Evolutionary conservation across 164 flowering plant genomes (phyloP).

Genomic region (Protea cynaroides): DNA sequence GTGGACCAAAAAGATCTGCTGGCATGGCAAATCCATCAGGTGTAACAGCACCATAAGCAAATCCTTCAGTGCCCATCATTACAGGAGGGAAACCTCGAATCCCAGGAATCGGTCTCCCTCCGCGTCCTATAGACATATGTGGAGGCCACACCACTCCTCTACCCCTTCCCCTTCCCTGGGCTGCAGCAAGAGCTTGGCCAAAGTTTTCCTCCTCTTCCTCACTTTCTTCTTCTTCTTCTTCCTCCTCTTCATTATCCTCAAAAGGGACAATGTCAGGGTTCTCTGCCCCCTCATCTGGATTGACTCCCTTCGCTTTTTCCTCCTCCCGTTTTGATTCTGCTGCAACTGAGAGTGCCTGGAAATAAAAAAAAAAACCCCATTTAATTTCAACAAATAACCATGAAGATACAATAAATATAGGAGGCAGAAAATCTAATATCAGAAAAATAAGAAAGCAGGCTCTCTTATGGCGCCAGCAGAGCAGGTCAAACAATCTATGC

Average conservation of each 20-base stretch:
- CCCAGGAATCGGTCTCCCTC: constrained; percentile 74
- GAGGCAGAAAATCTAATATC: too few relatives aligned
- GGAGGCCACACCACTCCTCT: constrained; percentile 94
- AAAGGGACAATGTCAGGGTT: constrained; percentile 95
- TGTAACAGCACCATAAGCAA: constrained; percentile 57
- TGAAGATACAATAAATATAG: too few relatives aligned
- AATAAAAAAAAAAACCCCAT: neutral
- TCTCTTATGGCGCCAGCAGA: too few relatives aligned
- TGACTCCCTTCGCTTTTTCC: constrained; percentile 92
- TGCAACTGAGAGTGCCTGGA: constrained; percentile 70
- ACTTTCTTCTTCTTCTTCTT: constrained; percentile 92
- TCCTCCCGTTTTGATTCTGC: constrained; percentile 92
- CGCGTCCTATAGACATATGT: constrained; percentile 63
- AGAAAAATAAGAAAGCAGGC: too few relatives aligned
- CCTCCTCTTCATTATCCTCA: constrained; percentile 98
- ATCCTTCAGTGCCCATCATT: constrained; percentile 87
- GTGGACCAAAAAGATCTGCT: constrained; percentile 65
- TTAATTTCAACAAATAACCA: too few relatives aligned
- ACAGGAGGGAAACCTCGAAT: constrained; percentile 82
- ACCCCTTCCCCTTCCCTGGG: constrained; percentile 81
- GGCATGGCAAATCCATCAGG: constrained; percentile 77
- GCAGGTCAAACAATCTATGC: too few relatives aligned
- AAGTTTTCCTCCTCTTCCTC: constrained; percentile 79
- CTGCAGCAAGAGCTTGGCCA: constrained; percentile 33
- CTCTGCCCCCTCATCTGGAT: constrained; percentile 58